These are phyloP conservation scores for Lactifluus echinatus DNA, from an alignment of 768 basidiomycete genomes.

Conservation along the genomic window DNA sequence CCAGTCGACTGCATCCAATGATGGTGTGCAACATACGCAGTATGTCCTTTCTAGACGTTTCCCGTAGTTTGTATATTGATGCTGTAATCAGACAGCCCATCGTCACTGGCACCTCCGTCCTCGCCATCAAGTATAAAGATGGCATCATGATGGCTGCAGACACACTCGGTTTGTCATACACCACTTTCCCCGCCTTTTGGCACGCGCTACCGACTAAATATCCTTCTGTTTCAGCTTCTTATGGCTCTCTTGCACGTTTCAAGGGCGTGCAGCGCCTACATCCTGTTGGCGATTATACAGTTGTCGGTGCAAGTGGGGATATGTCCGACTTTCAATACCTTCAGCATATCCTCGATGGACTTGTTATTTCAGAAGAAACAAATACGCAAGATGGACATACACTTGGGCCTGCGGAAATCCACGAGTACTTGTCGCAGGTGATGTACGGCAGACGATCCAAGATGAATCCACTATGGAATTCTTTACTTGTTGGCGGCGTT, in stretches of 20 bases:
- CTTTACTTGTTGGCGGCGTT: constrained; percentile 85
- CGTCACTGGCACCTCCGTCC: constrained; percentile 93
- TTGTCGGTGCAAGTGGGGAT: constrained; percentile 91
- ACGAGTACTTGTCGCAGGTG: constrained; percentile 82
- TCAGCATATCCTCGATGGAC: constrained; percentile 67
- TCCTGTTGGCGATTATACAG: constrained; percentile 71
- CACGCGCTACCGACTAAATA: neutral
- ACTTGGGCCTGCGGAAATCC: constrained; percentile 82
- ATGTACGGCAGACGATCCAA: constrained; percentile 87
- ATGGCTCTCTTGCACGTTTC: constrained; percentile 95
- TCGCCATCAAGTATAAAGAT: constrained; percentile 91
- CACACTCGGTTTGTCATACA: constrained; percentile 73
- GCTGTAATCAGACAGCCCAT: constrained; percentile 66
- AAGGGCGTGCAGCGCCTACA: constrained; percentile 88
- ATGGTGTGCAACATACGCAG: constrained; percentile 77
- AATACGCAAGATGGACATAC: constrained; percentile 75
- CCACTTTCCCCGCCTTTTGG: neutral
- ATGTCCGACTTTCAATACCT: constrained; percentile 97
- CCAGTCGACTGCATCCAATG: constrained; percentile 36
- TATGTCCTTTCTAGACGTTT: constrained; percentile 26
- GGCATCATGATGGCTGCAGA: constrained; percentile 99
- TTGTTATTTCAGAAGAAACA: constrained; percentile 64
- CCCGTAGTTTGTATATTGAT: neutral
- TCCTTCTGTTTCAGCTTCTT: constrained; percentile 57
- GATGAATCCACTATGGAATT: constrained; percentile 94